Evolutionary conservation across 495 filamentous ascomycete genomes (phyloP).

Genomic region (Penicillium alfredii): DNA sequence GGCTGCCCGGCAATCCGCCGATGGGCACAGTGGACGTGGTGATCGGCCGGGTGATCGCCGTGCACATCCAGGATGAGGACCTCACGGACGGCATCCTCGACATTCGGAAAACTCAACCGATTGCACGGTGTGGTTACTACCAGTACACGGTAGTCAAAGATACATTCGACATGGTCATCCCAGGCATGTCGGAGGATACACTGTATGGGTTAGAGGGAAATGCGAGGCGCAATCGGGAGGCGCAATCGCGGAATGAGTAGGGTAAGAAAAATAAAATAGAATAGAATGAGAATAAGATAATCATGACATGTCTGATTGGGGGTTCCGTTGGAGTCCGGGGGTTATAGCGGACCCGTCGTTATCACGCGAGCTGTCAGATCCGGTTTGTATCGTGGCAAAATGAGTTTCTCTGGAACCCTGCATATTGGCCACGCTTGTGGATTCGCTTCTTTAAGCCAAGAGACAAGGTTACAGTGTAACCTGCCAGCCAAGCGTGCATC

Average conservation of each 20-base stretch:
- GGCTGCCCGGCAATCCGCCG: constrained; percentile 47
- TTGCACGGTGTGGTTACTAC: constrained; percentile 56
- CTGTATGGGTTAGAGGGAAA: constrained; percentile 28
- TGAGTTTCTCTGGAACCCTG: no score
- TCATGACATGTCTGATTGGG: neutral
- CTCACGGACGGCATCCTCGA: constrained; percentile 47
- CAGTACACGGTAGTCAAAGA: constrained; percentile 48
- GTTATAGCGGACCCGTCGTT: neutral
- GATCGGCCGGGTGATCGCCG: constrained; percentile 49
- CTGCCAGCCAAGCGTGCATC: constrained; percentile 13
- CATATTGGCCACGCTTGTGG: no score
- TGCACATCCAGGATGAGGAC: constrained; percentile 49
- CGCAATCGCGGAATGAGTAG: constrained; percentile 4
- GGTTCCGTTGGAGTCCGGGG: no score
- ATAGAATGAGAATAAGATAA: no score
- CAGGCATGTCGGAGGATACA: constrained; percentile 30
- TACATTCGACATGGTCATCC: constrained; percentile 49
- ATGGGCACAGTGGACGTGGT: constrained; percentile 51
- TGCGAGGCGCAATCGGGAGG: constrained; percentile 12
- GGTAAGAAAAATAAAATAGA: no score
- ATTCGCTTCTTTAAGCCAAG: no score
- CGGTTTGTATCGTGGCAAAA: no score
- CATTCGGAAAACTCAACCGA: constrained; percentile 48
- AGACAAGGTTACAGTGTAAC: constrained; percentile 13
- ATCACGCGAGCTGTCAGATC: no score